Evolutionary conservation across 768 basidiomycete genomes (phyloP).

Genomic region (Cantharellus anzutake): DNA sequence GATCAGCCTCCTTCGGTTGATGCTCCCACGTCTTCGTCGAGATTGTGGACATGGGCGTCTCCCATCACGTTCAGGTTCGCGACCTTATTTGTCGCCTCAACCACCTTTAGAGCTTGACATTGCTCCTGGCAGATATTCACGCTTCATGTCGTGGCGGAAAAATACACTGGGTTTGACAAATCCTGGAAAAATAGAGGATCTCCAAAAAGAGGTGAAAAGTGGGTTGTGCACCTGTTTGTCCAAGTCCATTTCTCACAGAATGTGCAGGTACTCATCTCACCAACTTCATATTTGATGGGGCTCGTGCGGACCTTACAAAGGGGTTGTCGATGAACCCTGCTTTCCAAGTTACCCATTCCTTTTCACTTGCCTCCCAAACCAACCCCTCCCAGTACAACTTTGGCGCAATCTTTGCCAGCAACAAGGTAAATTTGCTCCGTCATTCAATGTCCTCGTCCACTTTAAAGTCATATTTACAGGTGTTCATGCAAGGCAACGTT

Average conservation of each 20-base stretch:
- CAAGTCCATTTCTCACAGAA: conserved; percentile 1
- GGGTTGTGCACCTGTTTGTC: conserved; percentile 12
- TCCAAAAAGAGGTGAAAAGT: conserved; percentile 89
- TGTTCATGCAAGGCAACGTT: conserved; percentile 82
- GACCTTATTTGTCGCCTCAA: neutral
- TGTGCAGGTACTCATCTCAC: conserved; percentile 66
- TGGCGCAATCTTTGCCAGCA: conserved; percentile 77
- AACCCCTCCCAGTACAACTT: conserved; percentile 82
- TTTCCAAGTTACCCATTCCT: conserved; percentile 96
- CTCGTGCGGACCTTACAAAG: conserved; percentile 88
- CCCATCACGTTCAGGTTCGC: neutral
- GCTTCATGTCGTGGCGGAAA: conserved; percentile 65
- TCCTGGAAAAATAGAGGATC: conserved; percentile 85
- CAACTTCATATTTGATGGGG: conserved; percentile 96
- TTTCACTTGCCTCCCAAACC: conserved; percentile 76
- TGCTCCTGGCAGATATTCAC: conserved; percentile 25
- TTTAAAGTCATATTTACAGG: conserved; percentile 24
- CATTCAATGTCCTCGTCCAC: conserved; percentile 6
- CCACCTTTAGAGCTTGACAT: too few relatives aligned
- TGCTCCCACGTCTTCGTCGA: conserved; percentile 25
- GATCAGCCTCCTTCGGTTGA: neutral
- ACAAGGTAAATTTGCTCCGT: conserved; percentile 29
- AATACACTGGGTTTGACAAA: conserved; percentile 57
- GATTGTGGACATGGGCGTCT: conserved; percentile 22
- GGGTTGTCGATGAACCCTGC: conserved; percentile 82